Percentiles rank a stretch among this genome's conserved stretches.
These are phyloP conservation scores for Nissolia schottii DNA, from an alignment of 306 rosid genomes.

Conservation along the genomic window DNA sequence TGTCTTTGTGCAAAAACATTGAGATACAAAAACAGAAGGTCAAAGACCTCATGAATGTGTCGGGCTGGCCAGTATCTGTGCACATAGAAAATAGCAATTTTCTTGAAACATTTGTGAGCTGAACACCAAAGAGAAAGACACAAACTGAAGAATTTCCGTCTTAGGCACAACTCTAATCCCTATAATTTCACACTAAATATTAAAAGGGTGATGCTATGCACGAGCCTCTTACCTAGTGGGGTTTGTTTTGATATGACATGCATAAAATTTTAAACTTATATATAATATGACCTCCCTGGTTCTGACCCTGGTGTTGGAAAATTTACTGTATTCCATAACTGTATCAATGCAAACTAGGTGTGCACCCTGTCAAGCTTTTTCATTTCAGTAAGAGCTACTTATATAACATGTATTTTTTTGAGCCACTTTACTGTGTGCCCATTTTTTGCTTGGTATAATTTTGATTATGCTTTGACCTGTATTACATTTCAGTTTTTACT, in stretches of 20 bases:
- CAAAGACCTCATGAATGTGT: neutral
- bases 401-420: neutral
- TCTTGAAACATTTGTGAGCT: neutral
- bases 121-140: neutral
- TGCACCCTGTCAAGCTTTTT: neutral
- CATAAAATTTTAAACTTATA: neutral
- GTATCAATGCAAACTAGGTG: neutral
- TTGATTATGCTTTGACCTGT: too few species aligned
- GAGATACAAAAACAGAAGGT: neutral
- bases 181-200: too few species aligned
- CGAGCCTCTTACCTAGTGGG: too few species aligned
- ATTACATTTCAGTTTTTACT: too few species aligned
- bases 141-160: neutral
- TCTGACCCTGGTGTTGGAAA: neutral
- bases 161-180: too few species aligned
- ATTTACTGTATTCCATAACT: neutral
- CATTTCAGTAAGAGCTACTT: neutral
- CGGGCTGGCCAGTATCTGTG: neutral
- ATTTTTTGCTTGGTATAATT: too few species aligned
- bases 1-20: neutral
- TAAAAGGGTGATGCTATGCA: too few species aligned
- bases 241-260: too few species aligned
- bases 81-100: neutral
- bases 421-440: too few species aligned
- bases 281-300: neutral